phyloP scores from a whole-genome alignment of 2,329 filamentous ascomycete genomes.

The Apiospora malaysiana region DNA sequence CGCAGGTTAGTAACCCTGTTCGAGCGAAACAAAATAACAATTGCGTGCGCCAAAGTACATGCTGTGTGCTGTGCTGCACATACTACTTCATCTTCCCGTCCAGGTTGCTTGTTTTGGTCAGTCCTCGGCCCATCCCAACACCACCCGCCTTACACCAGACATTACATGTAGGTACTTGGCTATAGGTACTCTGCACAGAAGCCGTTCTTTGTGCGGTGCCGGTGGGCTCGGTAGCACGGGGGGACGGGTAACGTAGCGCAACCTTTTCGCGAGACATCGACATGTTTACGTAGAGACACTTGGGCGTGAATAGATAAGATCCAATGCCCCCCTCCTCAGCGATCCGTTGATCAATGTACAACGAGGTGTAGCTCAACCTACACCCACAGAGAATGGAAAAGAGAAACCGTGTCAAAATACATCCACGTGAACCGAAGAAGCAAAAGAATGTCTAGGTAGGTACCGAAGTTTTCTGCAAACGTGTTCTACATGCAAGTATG shows the following conservation, averaged over 20 bases:
- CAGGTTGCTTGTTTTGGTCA: conserved; percentile 4
- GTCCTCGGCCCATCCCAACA: not conserved
- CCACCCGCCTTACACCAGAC: no score
- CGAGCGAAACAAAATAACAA: not conserved
- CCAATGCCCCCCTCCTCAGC: not conserved
- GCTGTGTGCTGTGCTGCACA: no score
- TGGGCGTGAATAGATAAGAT: not conserved
- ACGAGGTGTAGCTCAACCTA: not conserved
- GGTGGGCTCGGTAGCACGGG: not conserved
- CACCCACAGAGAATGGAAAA: not conserved
- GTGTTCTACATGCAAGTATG: not conserved
- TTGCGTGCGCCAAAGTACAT: not conserved
- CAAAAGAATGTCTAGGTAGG: not conserved
- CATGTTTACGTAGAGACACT: not conserved
- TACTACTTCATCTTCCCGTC: conserved; percentile 1
- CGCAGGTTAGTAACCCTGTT: not conserved
- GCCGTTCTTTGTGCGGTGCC: conserved; percentile 2
- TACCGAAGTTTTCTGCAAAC: not conserved
- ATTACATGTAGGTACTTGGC: not conserved
- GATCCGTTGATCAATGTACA: not conserved
- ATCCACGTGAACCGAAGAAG: not conserved
- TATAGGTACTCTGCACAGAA: not conserved
- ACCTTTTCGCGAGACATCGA: conserved; percentile 1
- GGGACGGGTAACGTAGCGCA: conserved; percentile 1
- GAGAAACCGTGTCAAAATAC: not conserved